Conservation (phyloP, 2,329 filamentous ascomycete genomes). For the Cyanodermella asteris region DNA sequence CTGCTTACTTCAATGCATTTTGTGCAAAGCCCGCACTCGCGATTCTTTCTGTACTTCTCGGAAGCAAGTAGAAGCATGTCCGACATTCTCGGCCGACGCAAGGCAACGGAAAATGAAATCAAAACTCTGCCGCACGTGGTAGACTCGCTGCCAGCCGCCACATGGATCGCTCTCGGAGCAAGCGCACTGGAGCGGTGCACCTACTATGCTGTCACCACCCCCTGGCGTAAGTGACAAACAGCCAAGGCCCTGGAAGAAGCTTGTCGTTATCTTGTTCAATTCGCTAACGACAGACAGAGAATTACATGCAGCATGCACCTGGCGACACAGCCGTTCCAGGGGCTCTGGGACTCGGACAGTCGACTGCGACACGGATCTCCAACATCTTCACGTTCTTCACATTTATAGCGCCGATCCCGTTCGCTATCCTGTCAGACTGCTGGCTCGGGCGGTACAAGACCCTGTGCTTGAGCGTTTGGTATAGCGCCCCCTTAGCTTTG, state of each 20-base stretch:
- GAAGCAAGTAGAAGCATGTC: too few species aligned
- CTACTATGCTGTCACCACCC: constrained; percentile 31
- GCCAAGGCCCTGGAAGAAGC: too few species aligned
- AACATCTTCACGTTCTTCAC: constrained; percentile 35
- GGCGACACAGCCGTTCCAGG: too few species aligned
- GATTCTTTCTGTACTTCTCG: too few species aligned
- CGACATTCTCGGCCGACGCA: too few species aligned
- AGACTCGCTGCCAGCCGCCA: constrained; percentile 31
- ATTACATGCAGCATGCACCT: too few species aligned
- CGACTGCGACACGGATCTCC: constrained; percentile 25
- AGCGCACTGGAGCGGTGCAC: constrained; percentile 37
- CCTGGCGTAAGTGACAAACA: constrained; percentile 33
- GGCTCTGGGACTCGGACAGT: constrained; percentile 16
- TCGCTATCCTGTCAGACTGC: constrained; percentile 37
- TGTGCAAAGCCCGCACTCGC: too few species aligned
- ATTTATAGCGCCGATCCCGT: constrained; percentile 33
- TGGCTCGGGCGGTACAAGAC: constrained; percentile 40
- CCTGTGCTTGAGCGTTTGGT: too few species aligned
- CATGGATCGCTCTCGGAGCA: constrained; percentile 33
- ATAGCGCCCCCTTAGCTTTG: too few species aligned
- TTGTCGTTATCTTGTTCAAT: too few species aligned
- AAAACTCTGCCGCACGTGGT: constrained; percentile 28
- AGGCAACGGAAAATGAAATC: constrained; percentile 30
- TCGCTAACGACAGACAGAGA: too few species aligned
- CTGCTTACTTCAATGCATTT: too few species aligned